Evolutionary conservation across 140 eudicot species (phyloP).

Genomic region (Flaveria floridana): DNA sequence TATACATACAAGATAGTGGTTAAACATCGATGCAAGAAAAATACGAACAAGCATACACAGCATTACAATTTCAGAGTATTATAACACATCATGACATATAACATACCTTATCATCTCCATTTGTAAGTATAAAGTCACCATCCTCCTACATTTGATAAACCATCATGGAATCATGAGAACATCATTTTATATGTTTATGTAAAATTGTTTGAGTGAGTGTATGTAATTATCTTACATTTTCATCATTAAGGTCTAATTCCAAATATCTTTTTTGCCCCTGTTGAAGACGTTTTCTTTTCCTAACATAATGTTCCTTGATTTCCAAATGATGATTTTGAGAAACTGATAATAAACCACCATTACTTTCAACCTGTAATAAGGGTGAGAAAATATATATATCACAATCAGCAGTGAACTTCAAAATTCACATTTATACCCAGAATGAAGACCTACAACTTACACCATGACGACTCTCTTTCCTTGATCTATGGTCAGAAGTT

Average conservation of each 20-base stretch:
- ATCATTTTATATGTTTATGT: slow-evolving; percentile 12
- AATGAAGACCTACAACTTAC: slow-evolving; percentile 89
- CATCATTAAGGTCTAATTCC: slow-evolving; percentile 67
- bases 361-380: slow-evolving; percentile 61
- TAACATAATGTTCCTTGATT: slow-evolving; percentile 33
- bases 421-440: slow-evolving; percentile 28
- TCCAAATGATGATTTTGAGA: slow-evolving; percentile 46
- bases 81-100: slow-evolving; percentile 23
- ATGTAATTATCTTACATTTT: slow-evolving; percentile 48
- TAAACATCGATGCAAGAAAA: background rate
- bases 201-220: background rate
- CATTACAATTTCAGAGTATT: background rate
- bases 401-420: slow-evolving; percentile 37
- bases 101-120: slow-evolving; percentile 76
- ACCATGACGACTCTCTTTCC: slow-evolving; percentile 60
- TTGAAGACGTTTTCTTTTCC: slow-evolving; percentile 44
- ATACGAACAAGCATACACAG: background rate
- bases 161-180: slow-evolving; percentile 17
- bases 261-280: slow-evolving; percentile 36
- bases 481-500: slow-evolving; percentile 25
- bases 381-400: slow-evolving; percentile 24
- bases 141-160: slow-evolving; percentile 56
- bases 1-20: background rate
- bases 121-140: slow-evolving; percentile 63
- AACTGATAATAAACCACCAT: slow-evolving; percentile 47